Base-by-base conservation (phyloP, 192 early-diverging fungal species). In the Nowakowskiella sp. region DNA sequence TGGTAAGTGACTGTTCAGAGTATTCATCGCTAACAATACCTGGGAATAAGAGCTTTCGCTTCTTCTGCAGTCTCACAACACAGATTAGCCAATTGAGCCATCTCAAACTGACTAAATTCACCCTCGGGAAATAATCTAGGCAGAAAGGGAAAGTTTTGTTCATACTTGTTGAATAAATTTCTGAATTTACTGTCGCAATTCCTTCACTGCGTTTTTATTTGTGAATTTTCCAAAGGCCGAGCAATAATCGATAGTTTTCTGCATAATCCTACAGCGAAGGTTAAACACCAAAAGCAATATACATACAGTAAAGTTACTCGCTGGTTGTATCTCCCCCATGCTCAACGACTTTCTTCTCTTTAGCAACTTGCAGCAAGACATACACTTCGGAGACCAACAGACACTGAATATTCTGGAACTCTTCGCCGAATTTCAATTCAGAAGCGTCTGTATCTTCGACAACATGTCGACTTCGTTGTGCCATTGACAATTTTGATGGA, bases 11-110 rank as follows among this genome's bases (percentile, higher is more conserved):
- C 21, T n/a, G 10, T 28, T 31, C 47, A 9, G 21, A 9, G 36
- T 42, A 13, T 28, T 24, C 1, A 29, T 9, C 43, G 22, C 44
- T 7, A 47, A 21, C 51, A 33, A 62, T 68, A 87, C 87, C 85
- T 96, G 22, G 90, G 94, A 48, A 97, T 85, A 27, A 97, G 72
- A 7, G 86, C 81, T 61, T 86, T 88, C 0, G 89, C 89, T 67
- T 97, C 94, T 44, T 97, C 94, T 23, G 79, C 80, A 31, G 90
- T 84, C 55, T 88, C 89, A 61, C 90, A 92, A 65, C 87, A 84
- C 39, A 97, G 67, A 61, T 97, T 97, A 6, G 85, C 91, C 32
- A 97, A 64, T 54, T 93, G 90, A 27, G 90, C 90, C 24, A 86
- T 71, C 61, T 97, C 94, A 49, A 92, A 95, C 30, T 82, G 78